Conservation (phyloP, 2,329 filamentous ascomycete species). For the Talaromyces sp. region DNA sequence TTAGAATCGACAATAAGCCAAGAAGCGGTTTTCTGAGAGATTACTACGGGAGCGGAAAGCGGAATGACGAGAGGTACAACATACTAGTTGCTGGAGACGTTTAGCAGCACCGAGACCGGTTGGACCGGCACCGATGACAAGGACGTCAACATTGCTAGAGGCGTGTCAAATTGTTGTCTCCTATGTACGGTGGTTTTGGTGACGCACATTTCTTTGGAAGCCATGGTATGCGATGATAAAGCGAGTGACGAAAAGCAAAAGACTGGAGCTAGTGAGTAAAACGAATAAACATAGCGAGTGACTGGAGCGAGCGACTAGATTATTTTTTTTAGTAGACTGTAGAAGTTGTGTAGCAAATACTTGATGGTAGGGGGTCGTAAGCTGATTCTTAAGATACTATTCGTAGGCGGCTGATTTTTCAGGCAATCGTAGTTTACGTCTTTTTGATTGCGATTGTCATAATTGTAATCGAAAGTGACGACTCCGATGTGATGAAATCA, state of each 20-base stretch:
- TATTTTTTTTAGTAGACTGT: not conserved
- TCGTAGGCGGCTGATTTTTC: not conserved
- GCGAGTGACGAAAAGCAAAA: not conserved
- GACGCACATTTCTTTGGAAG: not conserved
- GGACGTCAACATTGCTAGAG: conserved; percentile 66
- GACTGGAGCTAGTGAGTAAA: not conserved
- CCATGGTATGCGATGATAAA: not conserved
- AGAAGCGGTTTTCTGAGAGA: conserved; percentile 72
- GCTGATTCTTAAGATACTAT: not conserved
- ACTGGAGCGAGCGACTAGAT: not conserved
- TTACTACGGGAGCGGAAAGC: not conserved
- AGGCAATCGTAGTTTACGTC: not conserved
- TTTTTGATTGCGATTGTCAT: not conserved
- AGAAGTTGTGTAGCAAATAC: not conserved
- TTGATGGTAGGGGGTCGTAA: not conserved
- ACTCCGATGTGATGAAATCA: not conserved
- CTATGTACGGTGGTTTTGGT: not conserved
- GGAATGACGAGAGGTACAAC: conserved; percentile 22
- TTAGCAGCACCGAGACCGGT: conserved; percentile 96
- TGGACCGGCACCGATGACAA: conserved; percentile 94
- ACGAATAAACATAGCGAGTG: not conserved
- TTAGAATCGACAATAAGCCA: conserved; percentile 95
- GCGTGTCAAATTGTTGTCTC: not conserved
- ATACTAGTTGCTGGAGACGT: conserved; percentile 89
- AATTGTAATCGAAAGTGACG: not conserved